phyloP scores from a whole-genome alignment of 2,329 filamentous ascomycete genomes.

The Ascochyta clinopodiicola region DNA sequence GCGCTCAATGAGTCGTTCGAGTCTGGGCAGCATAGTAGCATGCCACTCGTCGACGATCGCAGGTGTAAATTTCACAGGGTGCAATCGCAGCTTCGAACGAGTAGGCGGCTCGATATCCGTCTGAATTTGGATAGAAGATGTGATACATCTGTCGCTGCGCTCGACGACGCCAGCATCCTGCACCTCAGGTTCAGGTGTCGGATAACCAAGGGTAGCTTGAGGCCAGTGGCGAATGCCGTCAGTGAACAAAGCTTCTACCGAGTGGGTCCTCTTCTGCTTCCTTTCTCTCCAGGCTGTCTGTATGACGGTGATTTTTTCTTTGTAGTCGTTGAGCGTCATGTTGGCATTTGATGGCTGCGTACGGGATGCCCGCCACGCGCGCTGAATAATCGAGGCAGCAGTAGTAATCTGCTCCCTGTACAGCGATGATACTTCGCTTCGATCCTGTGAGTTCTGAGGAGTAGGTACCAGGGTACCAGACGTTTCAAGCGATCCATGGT shows the following conservation, averaged over 20 bases:
- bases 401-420: conserved; percentile 34
- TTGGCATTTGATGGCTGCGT: conserved; percentile 27
- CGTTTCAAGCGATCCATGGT: conserved; percentile 36
- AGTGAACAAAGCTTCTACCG: conserved; percentile 41
- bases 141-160: conserved; percentile 31
- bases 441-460: conserved; percentile 38
- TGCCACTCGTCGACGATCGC: conserved; percentile 76
- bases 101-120: conserved; percentile 35
- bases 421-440: conserved; percentile 30
- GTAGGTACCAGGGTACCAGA: conserved; percentile 34
- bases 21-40: conserved; percentile 71
- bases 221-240: conserved; percentile 44
- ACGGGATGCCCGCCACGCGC: conserved; percentile 43
- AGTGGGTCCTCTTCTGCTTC: conserved; percentile 37
- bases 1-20: conserved; percentile 72
- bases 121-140: conserved; percentile 44
- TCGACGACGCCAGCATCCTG: conserved; percentile 25
- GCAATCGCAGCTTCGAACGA: conserved; percentile 48
- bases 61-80: conserved; percentile 61
- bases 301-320: conserved; percentile 47
- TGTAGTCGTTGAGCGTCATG: conserved; percentile 46
- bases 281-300: conserved; percentile 49
- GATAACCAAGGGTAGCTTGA: conserved; percentile 42
- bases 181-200: conserved; percentile 42
- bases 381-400: conserved; percentile 46